A percentile compares a stretch with the other conserved stretches of the same genome.
phyloP scores from a whole-genome alignment of 352 stramenopile genomes.

The Globisporangium nagaii region DNA sequence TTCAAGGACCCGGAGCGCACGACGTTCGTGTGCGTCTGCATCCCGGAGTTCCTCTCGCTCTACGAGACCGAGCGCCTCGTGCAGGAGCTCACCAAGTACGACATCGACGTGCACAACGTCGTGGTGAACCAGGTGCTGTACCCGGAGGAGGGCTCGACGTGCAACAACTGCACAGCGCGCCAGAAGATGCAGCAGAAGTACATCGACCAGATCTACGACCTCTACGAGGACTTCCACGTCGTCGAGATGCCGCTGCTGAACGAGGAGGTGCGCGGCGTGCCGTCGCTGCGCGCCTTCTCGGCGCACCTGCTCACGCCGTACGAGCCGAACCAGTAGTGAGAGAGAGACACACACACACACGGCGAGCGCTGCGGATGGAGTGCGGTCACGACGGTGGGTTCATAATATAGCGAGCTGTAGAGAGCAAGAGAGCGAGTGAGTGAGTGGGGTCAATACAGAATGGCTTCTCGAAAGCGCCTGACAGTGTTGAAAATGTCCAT shows the following conservation, averaged over 20 bases:
- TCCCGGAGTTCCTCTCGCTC: slow-evolving; percentile 99
- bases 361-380: too few relatives aligned
- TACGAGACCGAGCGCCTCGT: slow-evolving; percentile 99
- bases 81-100: slow-evolving; percentile 98
- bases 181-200: slow-evolving; percentile 99
- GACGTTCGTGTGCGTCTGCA: slow-evolving; percentile 99
- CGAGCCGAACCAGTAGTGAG: slow-evolving; percentile 52
- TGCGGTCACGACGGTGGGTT: too few relatives aligned
- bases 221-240: slow-evolving; percentile 99
- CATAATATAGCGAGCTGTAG: not conserved
- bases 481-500: too few relatives aligned
- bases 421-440: not conserved
- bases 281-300: slow-evolving; percentile 92
- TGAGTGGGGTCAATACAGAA: not conserved
- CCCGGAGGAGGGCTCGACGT: slow-evolving; percentile 66
- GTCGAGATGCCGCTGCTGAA: slow-evolving; percentile 98
- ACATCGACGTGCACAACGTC: slow-evolving; percentile 99
- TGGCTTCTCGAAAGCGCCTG: too few relatives aligned
- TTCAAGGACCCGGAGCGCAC: slow-evolving; percentile 98
- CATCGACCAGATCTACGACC: slow-evolving; percentile 99
- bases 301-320: slow-evolving; percentile 93
- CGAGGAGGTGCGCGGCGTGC: slow-evolving; percentile 96
- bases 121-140: slow-evolving; percentile 99
- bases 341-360: not conserved
- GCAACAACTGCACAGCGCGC: slow-evolving; percentile 93